Evolutionary conservation across 345 rosid genomes (phyloP).

Genomic region (Brassica cretica): DNA sequence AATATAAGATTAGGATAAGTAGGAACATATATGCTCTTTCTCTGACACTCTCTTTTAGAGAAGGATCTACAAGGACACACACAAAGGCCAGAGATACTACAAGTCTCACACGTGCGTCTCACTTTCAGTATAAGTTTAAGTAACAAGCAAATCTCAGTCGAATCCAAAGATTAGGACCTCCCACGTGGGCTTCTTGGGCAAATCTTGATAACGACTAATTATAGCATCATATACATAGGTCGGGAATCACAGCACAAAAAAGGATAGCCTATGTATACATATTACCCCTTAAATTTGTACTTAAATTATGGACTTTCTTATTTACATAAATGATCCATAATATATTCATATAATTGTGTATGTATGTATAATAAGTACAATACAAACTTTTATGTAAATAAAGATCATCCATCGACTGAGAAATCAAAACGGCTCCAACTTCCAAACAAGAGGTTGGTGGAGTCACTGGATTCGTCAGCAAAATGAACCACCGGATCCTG

Average conservation of each 20-base stretch:
- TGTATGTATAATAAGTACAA: slow-evolving; percentile 28
- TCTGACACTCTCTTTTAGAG: slow-evolving; percentile 31
- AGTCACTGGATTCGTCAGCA: slow-evolving; percentile 29
- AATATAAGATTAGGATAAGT: slow-evolving; percentile 4
- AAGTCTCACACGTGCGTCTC: slow-evolving; percentile 31
- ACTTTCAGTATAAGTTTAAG: slow-evolving; percentile 32
- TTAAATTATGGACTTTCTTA: slow-evolving; percentile 11
- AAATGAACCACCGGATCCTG: slow-evolving; percentile 37
- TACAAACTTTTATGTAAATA: slow-evolving; percentile 11
- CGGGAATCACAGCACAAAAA: not conserved
- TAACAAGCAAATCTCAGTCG: slow-evolving; percentile 39
- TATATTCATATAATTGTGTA: slow-evolving; percentile 23
- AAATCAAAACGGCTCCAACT: slow-evolving; percentile 45
- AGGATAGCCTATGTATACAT: not conserved
- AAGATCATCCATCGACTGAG: slow-evolving; percentile 31
- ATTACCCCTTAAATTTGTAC: slow-evolving; percentile 16
- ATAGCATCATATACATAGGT: slow-evolving; percentile 10
- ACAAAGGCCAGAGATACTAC: slow-evolving; percentile 12
- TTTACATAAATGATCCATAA: slow-evolving; percentile 26
- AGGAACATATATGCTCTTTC: slow-evolving; percentile 41
- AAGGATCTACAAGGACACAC: slow-evolving; percentile 20
- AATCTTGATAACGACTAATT: slow-evolving; percentile 33
- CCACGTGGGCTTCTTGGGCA: slow-evolving; percentile 32
- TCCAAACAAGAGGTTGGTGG: slow-evolving; percentile 42
- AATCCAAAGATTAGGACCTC: slow-evolving; percentile 41